Base-by-base conservation (phyloP, 192 early-diverging fungal species). In the Lobosporangium transversale region DNA sequence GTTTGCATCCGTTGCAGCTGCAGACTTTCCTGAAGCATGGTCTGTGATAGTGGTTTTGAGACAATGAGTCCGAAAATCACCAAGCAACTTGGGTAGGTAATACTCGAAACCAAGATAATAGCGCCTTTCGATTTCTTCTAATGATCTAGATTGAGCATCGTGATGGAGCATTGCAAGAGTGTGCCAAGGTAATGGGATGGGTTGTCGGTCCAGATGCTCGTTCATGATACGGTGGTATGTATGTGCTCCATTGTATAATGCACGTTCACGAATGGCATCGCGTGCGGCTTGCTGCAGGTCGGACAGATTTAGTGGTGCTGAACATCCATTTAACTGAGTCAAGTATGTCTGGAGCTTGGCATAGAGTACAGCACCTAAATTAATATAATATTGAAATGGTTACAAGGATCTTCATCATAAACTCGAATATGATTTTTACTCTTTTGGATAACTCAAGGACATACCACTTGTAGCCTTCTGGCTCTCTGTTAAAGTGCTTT, bases 181-280 rank as follows among this genome's bases (percentile, higher is more conserved):
- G 21, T 75, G 71, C 62, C 71, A 66, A 1, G 63, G 43, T 1
- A 75, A 3, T 11, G 71, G 71, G 15, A 75, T 63, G 1, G 71
- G 57, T 21, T 47, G 48, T 7, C 32, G 50, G 17, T 75, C 63
- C 15, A 75, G 52, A 42, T 66, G 58, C 17, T 26, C 17, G 44
- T 66, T 75, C 62, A 75, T 66, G 56, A 56, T 42, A 0, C 43
- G 40, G 33, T 75, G 57, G 10, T 75, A 75, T 17, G 58, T 31
- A 8, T 29, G 49, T 0, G 35, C 44, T 8, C 62, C 71, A 2
- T 26, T 31, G 10, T 40, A 21, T 4, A 66, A 17, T 15, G 50
- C 49, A 18, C 58, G 37, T 29, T 70, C 53, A 5, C 45, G 49
- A 37, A 55, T 20, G 3, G 57, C 4, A 23, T 52, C 24, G 12